Base-by-base conservation (phyloP, 2,329 filamentous ascomycete genomes). In the Eutypella sp. region DNA sequence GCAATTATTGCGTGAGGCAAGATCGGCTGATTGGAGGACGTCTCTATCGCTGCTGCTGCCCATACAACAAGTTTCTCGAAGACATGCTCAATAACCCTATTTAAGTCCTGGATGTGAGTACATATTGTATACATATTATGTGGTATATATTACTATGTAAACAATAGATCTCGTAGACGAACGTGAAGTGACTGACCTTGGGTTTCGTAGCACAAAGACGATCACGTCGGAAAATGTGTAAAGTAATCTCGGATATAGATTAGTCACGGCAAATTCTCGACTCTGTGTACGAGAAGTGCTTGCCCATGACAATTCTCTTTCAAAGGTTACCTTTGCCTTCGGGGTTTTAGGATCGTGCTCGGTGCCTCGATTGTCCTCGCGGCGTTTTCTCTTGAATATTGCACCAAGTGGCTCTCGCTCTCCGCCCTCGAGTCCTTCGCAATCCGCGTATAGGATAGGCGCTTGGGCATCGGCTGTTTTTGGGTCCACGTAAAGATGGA, bases 1-100 rank as follows among this genome's bases (percentile, higher is more conserved):
- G 67, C 72, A 27, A 78, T 72, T 45, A 78, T 68, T 8, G 69
- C 73, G 51, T 75, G 71, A 2, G 75, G 73, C 2, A 78, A 58
- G 2, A 68, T 64, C 3, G 74, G 73, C 50, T 79, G 75, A 48
- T 78, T 78, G 29, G 69, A 63, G 0, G 73, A 74, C 25, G 65
- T 73, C 41, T 77, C 72, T 2, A 77, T 55, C 1, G 68, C 67
- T 13, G 68, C 67, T 3, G 64, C 62, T 3, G 71, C 74, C 74
- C 74, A 78, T 9, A 67, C 58, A 3, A 77, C 45, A 0, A 78
- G 60, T 45, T 56, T 59, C 37, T 62, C 59, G 2, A 72, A 55
- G 3, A 66, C 64, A 13, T 49, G 50, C 41, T 71, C 67, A 27
- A 70, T 54, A 8, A 62, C 59, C 27, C 66, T 69, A 42, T 41